Percentiles rank a stretch among this genome's conserved stretches.
Conservation (phyloP, 352 stramenopile genomes). For the Pythium insidiosum region DNA sequence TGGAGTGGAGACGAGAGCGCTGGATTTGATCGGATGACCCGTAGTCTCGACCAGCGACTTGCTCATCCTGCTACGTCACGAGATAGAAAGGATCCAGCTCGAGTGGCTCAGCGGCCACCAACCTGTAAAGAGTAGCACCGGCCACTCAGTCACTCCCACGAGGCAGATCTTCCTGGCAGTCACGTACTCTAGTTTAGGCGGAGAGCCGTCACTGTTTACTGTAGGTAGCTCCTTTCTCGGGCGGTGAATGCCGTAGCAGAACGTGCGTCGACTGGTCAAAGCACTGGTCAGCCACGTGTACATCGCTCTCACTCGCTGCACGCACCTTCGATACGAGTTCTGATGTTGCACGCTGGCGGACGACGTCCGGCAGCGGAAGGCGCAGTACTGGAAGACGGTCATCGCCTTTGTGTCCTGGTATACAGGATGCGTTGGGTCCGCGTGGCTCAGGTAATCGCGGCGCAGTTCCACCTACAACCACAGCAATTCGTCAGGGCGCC, state of each 20-base stretch:
- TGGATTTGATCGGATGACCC: too few relatives aligned
- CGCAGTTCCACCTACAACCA: constrained; percentile 34
- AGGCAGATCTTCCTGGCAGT: too few relatives aligned
- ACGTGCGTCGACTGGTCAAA: constrained; percentile 36
- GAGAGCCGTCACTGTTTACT: constrained; percentile 58
- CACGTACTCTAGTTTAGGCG: too few relatives aligned
- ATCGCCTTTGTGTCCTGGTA: constrained; percentile 44
- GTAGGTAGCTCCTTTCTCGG: constrained; percentile 49
- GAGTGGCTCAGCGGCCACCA: too few relatives aligned
- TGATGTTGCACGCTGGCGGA: constrained; percentile 70
- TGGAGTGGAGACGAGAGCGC: too few relatives aligned
- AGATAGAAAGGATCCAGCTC: too few relatives aligned
- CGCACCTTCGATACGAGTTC: constrained; percentile 67
- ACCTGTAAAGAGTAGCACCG: too few relatives aligned
- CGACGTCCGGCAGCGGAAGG: constrained; percentile 65
- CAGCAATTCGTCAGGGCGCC: neutral
- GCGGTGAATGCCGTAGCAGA: constrained; percentile 64
- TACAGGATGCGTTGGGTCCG: constrained; percentile 47
- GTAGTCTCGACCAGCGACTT: too few relatives aligned
- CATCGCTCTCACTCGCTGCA: too few relatives aligned
- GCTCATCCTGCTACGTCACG: too few relatives aligned
- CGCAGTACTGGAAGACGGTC: constrained; percentile 64
- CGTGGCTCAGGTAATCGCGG: constrained; percentile 50
- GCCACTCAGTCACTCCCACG: too few relatives aligned
- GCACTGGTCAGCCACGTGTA: too few relatives aligned